Evolutionary conservation across 129 eudicot species (phyloP).

Genomic region (Mikania micrantha): DNA sequence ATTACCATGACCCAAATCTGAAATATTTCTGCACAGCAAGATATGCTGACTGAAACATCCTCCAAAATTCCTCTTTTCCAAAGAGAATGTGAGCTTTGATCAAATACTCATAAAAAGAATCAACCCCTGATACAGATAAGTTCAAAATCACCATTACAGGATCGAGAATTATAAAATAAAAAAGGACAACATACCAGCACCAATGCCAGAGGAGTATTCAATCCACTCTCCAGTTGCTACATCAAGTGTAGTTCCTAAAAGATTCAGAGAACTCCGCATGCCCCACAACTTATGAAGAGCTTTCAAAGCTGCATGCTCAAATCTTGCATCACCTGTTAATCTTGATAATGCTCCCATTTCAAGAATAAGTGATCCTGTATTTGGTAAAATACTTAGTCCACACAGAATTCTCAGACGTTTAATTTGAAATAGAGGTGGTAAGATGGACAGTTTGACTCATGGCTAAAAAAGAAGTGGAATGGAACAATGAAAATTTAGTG

Average conservation of each 20-base stretch:
- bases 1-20: conserved; percentile 91
- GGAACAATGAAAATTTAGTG: not conserved
- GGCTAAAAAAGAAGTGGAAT: not conserved
- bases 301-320: conserved; percentile 74
- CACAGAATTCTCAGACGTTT: not conserved
- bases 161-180: not conserved
- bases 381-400: conserved; percentile 2
- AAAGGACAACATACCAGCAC: conserved; percentile 65
- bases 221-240: conserved; percentile 90
- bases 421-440: conserved; percentile 3
- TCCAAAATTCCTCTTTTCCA: conserved; percentile 91
- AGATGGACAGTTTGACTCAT: not conserved
- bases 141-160: not conserved
- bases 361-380: conserved; percentile 90
- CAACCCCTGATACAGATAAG: conserved; percentile 58
- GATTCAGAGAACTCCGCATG: conserved; percentile 94
- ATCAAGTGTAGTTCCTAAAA: conserved; percentile 88
- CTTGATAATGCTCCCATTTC: conserved; percentile 95
- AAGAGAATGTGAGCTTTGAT: conserved; percentile 90
- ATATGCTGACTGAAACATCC: conserved; percentile 98
- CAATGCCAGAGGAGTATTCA: conserved; percentile 87
- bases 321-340: conserved; percentile 80
- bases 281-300: conserved; percentile 92
- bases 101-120: conserved; percentile 89
- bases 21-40: conserved; percentile 83